A percentile compares a stretch with the other conserved stretches of the same genome.
Conservation (phyloP, 2,329 filamentous ascomycete species). For the Aschersonia sp. region DNA sequence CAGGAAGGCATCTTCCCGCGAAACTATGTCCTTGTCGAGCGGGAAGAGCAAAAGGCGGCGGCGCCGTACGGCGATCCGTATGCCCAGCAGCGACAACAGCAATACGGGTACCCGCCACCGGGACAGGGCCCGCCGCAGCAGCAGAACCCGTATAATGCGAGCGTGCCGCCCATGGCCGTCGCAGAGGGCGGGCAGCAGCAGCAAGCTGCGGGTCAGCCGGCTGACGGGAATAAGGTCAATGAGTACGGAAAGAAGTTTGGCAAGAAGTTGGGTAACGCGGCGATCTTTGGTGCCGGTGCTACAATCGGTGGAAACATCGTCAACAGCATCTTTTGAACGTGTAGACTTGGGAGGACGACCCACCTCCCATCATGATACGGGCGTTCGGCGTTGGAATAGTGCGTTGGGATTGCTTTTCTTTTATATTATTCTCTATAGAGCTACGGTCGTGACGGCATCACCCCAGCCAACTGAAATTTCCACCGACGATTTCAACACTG, state of each 20-base stretch:
- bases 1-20: conserved; percentile 90
- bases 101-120: conserved; percentile 12
- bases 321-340: conserved; percentile 66
- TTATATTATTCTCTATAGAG: no score
- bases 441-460: no score
- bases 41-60: conserved; percentile 35
- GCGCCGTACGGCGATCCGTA: conserved; percentile 19
- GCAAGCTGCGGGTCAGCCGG: conserved; percentile 20
- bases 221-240: conserved; percentile 44
- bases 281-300: conserved; percentile 86
- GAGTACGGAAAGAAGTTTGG: conserved; percentile 87
- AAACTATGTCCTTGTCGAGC: conserved; percentile 67
- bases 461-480: no score
- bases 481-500: no score
- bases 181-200: conserved; percentile 35
- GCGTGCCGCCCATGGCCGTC: conserved; percentile 63
- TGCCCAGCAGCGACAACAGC: conserved; percentile 16
- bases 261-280: conserved; percentile 70
- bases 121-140: conserved; percentile 26
- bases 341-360: no score
- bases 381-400: not conserved
- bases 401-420: no score
- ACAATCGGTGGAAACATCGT: conserved; percentile 83
- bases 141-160: conserved; percentile 49
- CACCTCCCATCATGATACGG: not conserved